phyloP scores from a whole-genome alignment of 2,329 filamentous ascomycete genomes.

The Penicillium sp. region DNA sequence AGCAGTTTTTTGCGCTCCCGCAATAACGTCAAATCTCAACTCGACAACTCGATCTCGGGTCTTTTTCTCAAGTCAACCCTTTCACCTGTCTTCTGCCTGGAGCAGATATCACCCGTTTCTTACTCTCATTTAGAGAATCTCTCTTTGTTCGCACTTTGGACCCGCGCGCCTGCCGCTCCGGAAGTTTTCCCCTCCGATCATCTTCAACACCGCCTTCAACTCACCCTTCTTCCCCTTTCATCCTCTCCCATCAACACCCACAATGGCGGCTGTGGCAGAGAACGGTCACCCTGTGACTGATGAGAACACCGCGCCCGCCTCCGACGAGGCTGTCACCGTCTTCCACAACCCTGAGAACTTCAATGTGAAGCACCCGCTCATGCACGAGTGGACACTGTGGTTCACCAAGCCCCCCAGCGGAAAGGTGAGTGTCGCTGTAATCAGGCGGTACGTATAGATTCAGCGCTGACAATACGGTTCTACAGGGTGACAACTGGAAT shows the following conservation, averaged over 20 bases:
- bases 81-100: slow-evolving; percentile 34
- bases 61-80: slow-evolving; percentile 16
- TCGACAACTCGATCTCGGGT: slow-evolving; percentile 21
- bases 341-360: slow-evolving; percentile 99
- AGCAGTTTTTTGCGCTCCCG: slow-evolving; percentile 22
- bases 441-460: too few species aligned
- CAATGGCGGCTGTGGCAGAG: slow-evolving; percentile 39
- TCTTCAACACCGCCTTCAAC: slow-evolving; percentile 10
- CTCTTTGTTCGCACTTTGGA: slow-evolving; percentile 9
- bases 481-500: slow-evolving; percentile 94
- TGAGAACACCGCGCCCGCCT: slow-evolving; percentile 54
- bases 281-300: slow-evolving; percentile 46
- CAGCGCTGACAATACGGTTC: neutral
- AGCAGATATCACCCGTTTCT: slow-evolving; percentile 29
- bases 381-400: slow-evolving; percentile 98
- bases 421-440: slow-evolving; percentile 61
- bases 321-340: slow-evolving; percentile 74
- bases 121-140: slow-evolving; percentile 2
- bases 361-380: slow-evolving; percentile 97
- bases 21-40: neutral
- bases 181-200: slow-evolving; percentile 10
- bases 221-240: slow-evolving; percentile 7
- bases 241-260: slow-evolving; percentile 18
- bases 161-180: slow-evolving; percentile 27
- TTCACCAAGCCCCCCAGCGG: slow-evolving; percentile 97